Evolutionary conservation across 495 filamentous ascomycete genomes (phyloP), one percentile per base, ranked within the genome.

Genomic region (Ascobolus immersus): DNA sequence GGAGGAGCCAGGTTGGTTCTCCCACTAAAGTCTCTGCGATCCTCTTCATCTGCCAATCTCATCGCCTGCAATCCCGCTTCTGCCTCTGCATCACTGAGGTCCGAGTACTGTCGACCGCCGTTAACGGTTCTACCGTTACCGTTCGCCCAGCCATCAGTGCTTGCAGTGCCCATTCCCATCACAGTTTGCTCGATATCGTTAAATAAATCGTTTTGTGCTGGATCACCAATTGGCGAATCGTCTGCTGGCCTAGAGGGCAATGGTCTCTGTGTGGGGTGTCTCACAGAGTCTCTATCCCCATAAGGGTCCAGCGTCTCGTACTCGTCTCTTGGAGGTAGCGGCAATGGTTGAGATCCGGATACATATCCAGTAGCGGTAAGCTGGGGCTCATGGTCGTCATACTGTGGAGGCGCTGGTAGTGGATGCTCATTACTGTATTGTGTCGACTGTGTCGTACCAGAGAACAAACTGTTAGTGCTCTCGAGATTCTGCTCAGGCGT

Each of bases 41-140:
- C 18, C 32, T 33, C 7, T 34, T 36, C 69, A 33, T 92, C 86
- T 1, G 77, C 77, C 52, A 77, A 65, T 21, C 67, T 71, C 62
- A 96, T 64, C 44, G 81, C 80, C 41, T 71, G 67, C 12, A 89
- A 55, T 1, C 86, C 86, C 17, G 77, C 78, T 14, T 75, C 74
- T 17, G 78, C 84, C 52, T 99, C 86, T 0, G 79, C 68, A 40
- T 99, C 86, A 44, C 80, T 92, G 18, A 78, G 77, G 39, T 86
- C 40, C 9, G 42, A 43, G 37, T 50, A 49, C 15, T 44, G 44
- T n/a, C n/a, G n/a, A n/a, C n/a, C n/a, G 13, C 37, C 45, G 17
- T 48, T 48, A 12, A 24, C 60, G 4, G 56, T 51, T 5, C 54
- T 51, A 7, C 54, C 55, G 22, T 59, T 52, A n/a, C n/a, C n/a